A percentile compares a stretch with the other conserved stretches of the same genome.
Evolutionary conservation across 306 rosid species (phyloP).

Genomic region (Sechiopsis laciniata): DNA sequence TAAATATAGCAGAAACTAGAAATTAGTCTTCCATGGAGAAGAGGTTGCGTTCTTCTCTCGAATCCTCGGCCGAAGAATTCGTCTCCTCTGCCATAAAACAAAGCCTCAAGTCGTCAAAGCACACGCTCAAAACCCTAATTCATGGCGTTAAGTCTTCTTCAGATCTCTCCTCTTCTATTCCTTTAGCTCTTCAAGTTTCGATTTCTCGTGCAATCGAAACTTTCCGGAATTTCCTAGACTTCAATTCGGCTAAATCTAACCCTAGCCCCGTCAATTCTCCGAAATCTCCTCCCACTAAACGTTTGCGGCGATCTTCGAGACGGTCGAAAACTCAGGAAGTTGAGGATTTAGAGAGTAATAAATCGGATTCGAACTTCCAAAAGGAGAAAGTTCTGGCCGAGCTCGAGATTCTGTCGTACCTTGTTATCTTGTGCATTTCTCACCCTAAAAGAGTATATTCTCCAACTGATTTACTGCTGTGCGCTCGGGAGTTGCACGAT

Average conservation of each 20-base stretch:
- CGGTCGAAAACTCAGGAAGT: constrained; percentile 26
- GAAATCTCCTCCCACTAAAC: constrained; percentile 54
- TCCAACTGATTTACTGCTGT: constrained; percentile 43
- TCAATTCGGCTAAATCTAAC: constrained; percentile 22
- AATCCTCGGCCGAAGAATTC: constrained; percentile 59
- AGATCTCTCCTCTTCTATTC: constrained; percentile 49
- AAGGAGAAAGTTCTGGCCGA: constrained; percentile 30
- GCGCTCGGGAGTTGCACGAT: constrained; percentile 57
- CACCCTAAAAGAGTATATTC: constrained; percentile 54
- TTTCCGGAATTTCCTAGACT: constrained; percentile 32
- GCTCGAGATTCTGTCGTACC: constrained; percentile 45
- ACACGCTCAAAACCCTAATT: constrained; percentile 62
- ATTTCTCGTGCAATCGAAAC: constrained; percentile 42
- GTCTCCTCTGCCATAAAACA: constrained; percentile 40
- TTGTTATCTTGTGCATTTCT: constrained; percentile 45
- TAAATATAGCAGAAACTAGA: background rate
- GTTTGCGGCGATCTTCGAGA: constrained; percentile 60
- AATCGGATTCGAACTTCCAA: constrained; percentile 14
- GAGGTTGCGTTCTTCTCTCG: constrained; percentile 63
- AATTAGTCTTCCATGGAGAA: constrained; percentile 43
- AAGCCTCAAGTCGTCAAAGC: constrained; percentile 53
- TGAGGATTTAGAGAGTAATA: constrained; percentile 17
- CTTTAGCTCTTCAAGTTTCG: constrained; percentile 44
- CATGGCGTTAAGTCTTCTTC: constrained; percentile 54
- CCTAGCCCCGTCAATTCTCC: constrained; percentile 34